phyloP scores from a whole-genome alignment of 2,329 filamentous ascomycete genomes.

The Sclerotiophoma versabilis region DNA sequence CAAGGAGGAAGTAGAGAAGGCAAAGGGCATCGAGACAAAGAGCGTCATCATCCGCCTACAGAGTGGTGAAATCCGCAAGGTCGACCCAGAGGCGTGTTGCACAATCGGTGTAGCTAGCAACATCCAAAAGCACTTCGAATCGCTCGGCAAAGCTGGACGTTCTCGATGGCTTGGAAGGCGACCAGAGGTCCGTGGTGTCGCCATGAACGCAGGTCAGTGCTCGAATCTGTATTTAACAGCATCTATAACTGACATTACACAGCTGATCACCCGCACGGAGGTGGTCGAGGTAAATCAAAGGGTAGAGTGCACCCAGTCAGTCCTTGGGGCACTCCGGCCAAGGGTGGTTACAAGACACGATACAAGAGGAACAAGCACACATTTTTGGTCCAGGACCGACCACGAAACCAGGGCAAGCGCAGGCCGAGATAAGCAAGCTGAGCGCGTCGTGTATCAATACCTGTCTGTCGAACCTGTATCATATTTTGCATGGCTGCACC shows the following conservation, averaged over 20 bases:
- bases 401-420: conserved; percentile 90
- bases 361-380: conserved; percentile 89
- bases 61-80: conserved; percentile 89
- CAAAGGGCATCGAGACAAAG: conserved; percentile 68
- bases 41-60: conserved; percentile 87
- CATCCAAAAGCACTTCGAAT: conserved; percentile 84
- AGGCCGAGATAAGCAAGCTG: conserved; percentile 47
- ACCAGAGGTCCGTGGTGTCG: conserved; percentile 94
- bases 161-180: conserved; percentile 93
- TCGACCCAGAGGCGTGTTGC: conserved; percentile 90
- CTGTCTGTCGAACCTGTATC: conserved; percentile 30
- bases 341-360: conserved; percentile 91
- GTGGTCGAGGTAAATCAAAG: conserved; percentile 99
- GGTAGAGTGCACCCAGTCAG: conserved; percentile 94
- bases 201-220: conserved; percentile 87
- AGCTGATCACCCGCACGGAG: conserved; percentile 97
- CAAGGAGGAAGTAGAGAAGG: conserved; percentile 77
- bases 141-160: conserved; percentile 93
- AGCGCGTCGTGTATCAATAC: conserved; percentile 24
- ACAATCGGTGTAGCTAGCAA: conserved; percentile 97
- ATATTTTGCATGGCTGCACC: conserved; percentile 18
- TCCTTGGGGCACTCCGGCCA: conserved; percentile 92
- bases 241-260: conserved; percentile 24
- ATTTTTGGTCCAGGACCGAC: conserved; percentile 82
- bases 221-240: neutral